Evolutionary conservation across 192 early-diverging fungal genomes (phyloP), one percentile per base, ranked within the genome.

Genomic region (Diversispora epigaea): DNA sequence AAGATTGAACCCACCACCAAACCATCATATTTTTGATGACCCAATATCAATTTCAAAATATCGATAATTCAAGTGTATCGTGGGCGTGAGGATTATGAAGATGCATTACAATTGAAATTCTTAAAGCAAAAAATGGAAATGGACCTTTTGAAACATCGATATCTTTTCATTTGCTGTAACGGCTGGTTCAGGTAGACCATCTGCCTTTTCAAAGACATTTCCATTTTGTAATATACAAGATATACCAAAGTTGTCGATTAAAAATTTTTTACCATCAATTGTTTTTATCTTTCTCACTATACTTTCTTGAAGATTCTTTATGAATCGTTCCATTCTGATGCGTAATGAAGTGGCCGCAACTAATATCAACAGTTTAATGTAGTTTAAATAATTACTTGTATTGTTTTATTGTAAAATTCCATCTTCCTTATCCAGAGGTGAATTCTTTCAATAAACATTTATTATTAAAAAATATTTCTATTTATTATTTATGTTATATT

Each of bases 41-140:
- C 80, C 80, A 39, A 84, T 78, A 40, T 84, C 89, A 12, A 99
- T 88, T 75, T 99, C 97, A 87, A 99, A 97, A 80, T 98, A 97
- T 6, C 97, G 90, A 81, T 95, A 99, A 84, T 99, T 99, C 79
- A 94, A 87, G 78, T 99, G 97, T 7, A 94, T 90, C 0, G 97
- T 99, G 11, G 97, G 97, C 94, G 71, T 92, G 88, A 17, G 96
- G 96, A 80, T 99, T 99, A 79, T 90, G 90, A 21, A 96, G 97
- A 75, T 98, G 97, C 78, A 97, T 91, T 17, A 98, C 95, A 63
- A 94, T 87, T 14, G 90, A 93, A 64, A 96, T 92, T 6, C 96
- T 96, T 0, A 95, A 92, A 2, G 91, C 96, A 80, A 95, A 95
- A 77, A 93, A 94, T 19, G 90, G 89, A 62, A 89, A 84, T 19